A percentile compares a stretch with the other conserved stretches of the same genome.
phyloP scores from a whole-genome alignment of 2,329 filamentous ascomycete species.

The Rhinocladiella similis region DNA sequence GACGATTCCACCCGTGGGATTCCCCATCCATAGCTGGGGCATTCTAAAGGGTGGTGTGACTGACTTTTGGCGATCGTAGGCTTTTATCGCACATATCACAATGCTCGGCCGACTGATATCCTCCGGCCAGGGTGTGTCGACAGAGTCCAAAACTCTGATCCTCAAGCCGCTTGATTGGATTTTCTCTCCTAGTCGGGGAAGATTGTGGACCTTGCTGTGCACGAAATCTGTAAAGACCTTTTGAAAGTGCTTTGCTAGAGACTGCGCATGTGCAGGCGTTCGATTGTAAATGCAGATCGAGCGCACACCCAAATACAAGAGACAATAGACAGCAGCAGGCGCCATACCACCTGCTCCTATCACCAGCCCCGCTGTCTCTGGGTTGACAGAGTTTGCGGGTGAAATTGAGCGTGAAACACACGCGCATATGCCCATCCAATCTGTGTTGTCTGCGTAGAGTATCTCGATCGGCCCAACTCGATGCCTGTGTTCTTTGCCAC shows the following conservation, averaged over 20 bases:
- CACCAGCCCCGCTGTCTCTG: conserved; percentile 56
- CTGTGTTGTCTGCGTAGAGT: conserved; percentile 70
- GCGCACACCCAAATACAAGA: conserved; percentile 70
- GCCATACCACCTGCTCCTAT: conserved; percentile 60
- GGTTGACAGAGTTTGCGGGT: conserved; percentile 65
- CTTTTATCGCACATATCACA: conserved; percentile 54
- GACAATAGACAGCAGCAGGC: conserved; percentile 42
- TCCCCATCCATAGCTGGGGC: conserved; percentile 40
- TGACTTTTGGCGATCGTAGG: conserved; percentile 1
- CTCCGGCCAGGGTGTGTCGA: conserved; percentile 64
- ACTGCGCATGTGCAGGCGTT: conserved; percentile 63
- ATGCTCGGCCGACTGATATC: conserved; percentile 67
- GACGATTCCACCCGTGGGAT: conserved; percentile 41
- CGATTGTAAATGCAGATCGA: conserved; percentile 75
- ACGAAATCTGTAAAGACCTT: conserved; percentile 11
- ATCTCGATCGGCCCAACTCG: conserved; percentile 63
- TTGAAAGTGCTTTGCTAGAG: conserved; percentile 69
- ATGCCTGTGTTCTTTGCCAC: conserved; percentile 48
- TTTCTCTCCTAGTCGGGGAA: not conserved
- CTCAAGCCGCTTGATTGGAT: conserved; percentile 13
- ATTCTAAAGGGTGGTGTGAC: conserved; percentile 34
- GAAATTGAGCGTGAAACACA: conserved; percentile 59
- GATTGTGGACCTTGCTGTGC: conserved; percentile 32
- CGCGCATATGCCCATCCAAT: conserved; percentile 76
- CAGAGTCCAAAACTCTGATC: conserved; percentile 55